Base-by-base conservation (phyloP, 148 eudicot genomes). In the Dianthus caryophyllus region DNA sequence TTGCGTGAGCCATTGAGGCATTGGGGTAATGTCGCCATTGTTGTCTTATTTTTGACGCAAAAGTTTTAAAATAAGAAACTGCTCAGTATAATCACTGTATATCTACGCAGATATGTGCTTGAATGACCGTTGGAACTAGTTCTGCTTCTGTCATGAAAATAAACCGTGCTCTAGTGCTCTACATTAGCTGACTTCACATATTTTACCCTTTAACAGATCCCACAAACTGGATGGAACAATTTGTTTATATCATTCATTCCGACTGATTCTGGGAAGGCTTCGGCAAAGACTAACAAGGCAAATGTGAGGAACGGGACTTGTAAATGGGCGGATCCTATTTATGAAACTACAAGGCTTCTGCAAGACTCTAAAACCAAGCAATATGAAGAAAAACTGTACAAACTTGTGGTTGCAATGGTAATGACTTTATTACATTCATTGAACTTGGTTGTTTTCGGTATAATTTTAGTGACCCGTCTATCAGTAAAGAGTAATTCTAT, bases 251-350 rank as follows among this genome's bases (percentile, higher is more conserved):
- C 99, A 25, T 82, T 88, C 48, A 73, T 85, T 78, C 97, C 99
- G 56, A 75, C 85, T 71, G 99, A 95, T 68, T 72, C 93, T 65
- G 97, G 89, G 44, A 95, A 95, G 80, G 83, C 87, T 73, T 82
- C 91, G 33, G 90, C 89, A 66, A 95, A 95, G 81, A 95, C 99
- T 41, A 95, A 87, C 63, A 95, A 90, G 84, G 87, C 96, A 56
- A 85, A 77, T 84, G 99, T 90, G 72, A 88, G 97, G 81, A 90
- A 90, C 79, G 99, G 99, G 57, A 72, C 85, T 26, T 95, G 99
- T 77, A 95, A 95, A 84, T 95, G 99, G 99, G 84, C 81, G 30
- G 99, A 95, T 87, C 99, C 99, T 56, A 90, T 95, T 18, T 95
- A 95, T 86, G 99, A 95, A 84, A 90, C 89, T 47, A 91, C 99